Conservation (phyloP, 768 basidiomycete genomes). For the Cubamyces lactineus region DNA sequence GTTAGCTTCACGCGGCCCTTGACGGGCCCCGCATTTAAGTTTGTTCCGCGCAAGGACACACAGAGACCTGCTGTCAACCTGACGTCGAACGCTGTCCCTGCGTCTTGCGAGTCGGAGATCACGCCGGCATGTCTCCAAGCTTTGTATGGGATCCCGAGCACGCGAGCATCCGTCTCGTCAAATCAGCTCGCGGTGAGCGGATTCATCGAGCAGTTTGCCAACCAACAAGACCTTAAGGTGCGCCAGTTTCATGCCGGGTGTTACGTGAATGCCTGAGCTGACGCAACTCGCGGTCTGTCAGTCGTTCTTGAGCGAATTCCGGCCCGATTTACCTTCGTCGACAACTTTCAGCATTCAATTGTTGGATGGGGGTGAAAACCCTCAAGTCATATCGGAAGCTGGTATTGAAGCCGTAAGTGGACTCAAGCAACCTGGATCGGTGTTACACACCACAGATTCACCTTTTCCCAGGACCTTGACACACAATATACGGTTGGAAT, state of each 20-base stretch:
- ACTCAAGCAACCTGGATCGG: no score
- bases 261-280: no score
- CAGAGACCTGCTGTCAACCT: constrained; percentile 26
- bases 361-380: constrained; percentile 35
- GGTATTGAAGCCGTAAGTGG: constrained; percentile 35
- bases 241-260: no score
- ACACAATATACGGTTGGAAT: constrained; percentile 43
- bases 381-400: constrained; percentile 29
- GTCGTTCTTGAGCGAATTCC: constrained; percentile 32
- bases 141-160: constrained; percentile 41
- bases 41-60: constrained; percentile 31
- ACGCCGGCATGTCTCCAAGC: constrained; percentile 39
- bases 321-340: constrained; percentile 28
- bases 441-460: not conserved
- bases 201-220: constrained; percentile 37
- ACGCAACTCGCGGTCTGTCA: constrained; percentile 43
- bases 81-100: constrained; percentile 29
- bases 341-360: constrained; percentile 32
- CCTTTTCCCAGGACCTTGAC: constrained; percentile 37
- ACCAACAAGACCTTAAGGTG: constrained; percentile 34
- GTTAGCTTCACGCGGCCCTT: constrained; percentile 41
- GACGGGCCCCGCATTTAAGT: constrained; percentile 10
- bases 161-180: constrained; percentile 29
- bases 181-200: constrained; percentile 39
- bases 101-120: constrained; percentile 29